Percentiles rank a stretch among this genome's conserved stretches.
These are phyloP conservation scores for Trichoderma sp. DNA, from an alignment of 2,329 filamentous ascomycete species.

Conservation along the genomic window DNA sequence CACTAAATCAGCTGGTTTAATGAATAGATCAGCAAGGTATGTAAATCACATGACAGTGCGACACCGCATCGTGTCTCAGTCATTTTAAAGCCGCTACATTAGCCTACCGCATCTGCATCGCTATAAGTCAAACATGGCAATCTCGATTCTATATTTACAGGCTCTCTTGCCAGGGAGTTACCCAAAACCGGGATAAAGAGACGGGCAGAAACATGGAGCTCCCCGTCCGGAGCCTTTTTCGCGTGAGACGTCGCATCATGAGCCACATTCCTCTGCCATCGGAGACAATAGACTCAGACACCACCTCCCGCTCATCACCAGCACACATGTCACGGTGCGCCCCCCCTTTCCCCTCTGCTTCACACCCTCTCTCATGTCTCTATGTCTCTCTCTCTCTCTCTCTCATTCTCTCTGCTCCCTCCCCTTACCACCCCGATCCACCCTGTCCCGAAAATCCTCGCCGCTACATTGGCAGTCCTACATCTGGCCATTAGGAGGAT, in stretches of 20 bases:
- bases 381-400: not conserved
- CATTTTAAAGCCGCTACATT: not conserved
- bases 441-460: not conserved
- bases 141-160: not conserved
- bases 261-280: slow-evolving; percentile 6
- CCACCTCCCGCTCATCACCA: not conserved
- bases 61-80: slow-evolving; percentile 8
- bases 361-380: slow-evolving; percentile 16
- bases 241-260: not conserved
- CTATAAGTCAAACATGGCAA: not conserved
- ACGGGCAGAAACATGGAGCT: not conserved
- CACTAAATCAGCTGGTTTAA: not conserved
- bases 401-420: slow-evolving; percentile 14
- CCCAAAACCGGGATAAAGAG: not conserved
- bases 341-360: not conserved
- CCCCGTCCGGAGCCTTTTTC: not conserved
- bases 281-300: slow-evolving; percentile 11
- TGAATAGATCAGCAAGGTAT: not conserved
- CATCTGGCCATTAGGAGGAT: not conserved
- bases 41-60: slow-evolving; percentile 10
- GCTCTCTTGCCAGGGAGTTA: not conserved
- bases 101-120: not conserved
- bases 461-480: not conserved
- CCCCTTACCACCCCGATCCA: not conserved
- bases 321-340: not conserved